Evolutionary conservation across 371 early-diverging fungal species (phyloP).

Genomic region (Lichtheimia corymbifera): DNA sequence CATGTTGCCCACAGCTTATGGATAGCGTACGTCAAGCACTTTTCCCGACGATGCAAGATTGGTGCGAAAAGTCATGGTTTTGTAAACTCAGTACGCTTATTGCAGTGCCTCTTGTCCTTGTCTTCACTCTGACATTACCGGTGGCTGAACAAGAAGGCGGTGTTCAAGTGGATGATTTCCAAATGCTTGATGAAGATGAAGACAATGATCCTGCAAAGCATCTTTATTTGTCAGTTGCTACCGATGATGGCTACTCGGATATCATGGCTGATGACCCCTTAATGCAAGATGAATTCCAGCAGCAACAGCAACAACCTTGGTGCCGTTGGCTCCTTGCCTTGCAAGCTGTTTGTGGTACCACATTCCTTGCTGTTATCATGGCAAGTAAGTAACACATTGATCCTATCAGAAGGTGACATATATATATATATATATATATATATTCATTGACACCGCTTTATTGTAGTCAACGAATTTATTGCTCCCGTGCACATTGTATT

Average conservation of each 20-base stretch:
- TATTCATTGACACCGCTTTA: background rate
- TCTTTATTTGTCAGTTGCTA: constrained; percentile 25
- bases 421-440: too few relatives aligned
- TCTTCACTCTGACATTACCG: constrained; percentile 62
- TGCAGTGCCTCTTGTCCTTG: constrained; percentile 54
- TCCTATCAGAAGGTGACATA: background rate
- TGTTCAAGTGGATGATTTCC: constrained; percentile 34
- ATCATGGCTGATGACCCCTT: constrained; percentile 2
- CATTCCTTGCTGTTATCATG: constrained; percentile 33
- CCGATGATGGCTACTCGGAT: constrained; percentile 5
- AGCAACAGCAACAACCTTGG: constrained; percentile 33
- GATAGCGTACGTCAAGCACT: constrained; percentile 22
- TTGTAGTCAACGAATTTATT: constrained; percentile 32
- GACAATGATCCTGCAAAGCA: background rate
- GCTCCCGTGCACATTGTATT: constrained; percentile 15
- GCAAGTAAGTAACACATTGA: constrained; percentile 24
- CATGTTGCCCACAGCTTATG: constrained; percentile 3
- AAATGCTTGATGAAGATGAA: constrained; percentile 20
- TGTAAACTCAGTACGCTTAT: constrained; percentile 51
- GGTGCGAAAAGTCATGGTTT: constrained; percentile 46
- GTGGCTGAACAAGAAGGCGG: constrained; percentile 53
- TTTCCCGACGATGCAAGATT: constrained; percentile 58
- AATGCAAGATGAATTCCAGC: constrained; percentile 14
- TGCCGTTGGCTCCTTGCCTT: constrained; percentile 40
- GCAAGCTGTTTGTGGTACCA: constrained; percentile 37